Base-by-base conservation (phyloP, 208 protist species). In the Leishmania arabica region DNA sequence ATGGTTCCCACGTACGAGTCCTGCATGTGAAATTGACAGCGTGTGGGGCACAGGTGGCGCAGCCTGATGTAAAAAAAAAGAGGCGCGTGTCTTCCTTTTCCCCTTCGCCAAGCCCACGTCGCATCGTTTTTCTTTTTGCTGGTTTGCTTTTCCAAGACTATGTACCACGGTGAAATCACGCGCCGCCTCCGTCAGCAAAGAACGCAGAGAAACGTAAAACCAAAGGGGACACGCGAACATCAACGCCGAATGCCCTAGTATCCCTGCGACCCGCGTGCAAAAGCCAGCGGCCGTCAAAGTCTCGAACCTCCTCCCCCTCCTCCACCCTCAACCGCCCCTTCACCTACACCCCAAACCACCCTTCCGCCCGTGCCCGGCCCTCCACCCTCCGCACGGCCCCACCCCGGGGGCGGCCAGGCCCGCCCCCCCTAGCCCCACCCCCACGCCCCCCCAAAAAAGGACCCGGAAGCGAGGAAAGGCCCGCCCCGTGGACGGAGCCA, bases 1-100 rank as follows among this genome's bases (percentile, higher is more conserved):
- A 98, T 98, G 96, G 88, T 99, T 64, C 96, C 97, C 31, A 98
- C 95, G 3, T 98, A 98, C 83, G 97, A 98, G 79, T 97, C 93
- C 19, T 92, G 92, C 74, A 64, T 95, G 77, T 97, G 87, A 88
- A 27, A 47, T 31, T 45, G n/a, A 5, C 42, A 4, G 24, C 42
- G 6, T 21, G 27, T 3, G 3, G 19, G 17, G 40, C 65, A 40
- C 37, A 15, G 37, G 37, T 45, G 65, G 11, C 65, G 1, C 40
- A n/a, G 11, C 19, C 37, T n/a, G 45, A 72, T 72, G 68, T 72
- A 72, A 40, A 51, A 8, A 31, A 37, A 24, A 45, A 72, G 49
- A 53, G 27, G 3, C 42, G 68, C 19, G 42, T 4, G 37, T n/a
- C 37, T 49, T 15, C 66, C 37, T 24, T 24, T 24, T 34, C 37